Conservation (phyloP, 2,329 filamentous ascomycete genomes). For the Fusarium xylarioides region DNA sequence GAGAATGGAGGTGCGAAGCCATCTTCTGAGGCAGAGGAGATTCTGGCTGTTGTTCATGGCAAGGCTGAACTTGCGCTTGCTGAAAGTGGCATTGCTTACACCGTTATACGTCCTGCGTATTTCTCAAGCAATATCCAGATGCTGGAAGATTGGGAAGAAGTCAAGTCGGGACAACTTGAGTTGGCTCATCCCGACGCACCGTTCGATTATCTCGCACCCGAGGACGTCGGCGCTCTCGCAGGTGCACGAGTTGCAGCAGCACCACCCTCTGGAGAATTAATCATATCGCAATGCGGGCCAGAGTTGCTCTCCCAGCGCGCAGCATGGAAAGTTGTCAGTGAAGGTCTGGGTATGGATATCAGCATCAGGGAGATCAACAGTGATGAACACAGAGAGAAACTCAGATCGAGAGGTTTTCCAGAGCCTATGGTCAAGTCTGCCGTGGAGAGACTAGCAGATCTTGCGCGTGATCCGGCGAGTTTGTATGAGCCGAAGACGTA, state of each 20-base stretch:
- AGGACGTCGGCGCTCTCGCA: slow-evolving; percentile 8
- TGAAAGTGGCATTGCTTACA: not conserved
- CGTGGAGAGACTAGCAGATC: not conserved
- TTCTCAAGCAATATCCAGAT: slow-evolving; percentile 13
- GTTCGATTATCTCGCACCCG: slow-evolving; percentile 19
- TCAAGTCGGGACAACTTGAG: not conserved
- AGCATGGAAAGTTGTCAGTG: not conserved
- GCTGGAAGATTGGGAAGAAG: not conserved
- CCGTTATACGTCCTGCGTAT: not conserved
- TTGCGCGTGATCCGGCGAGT: not conserved
- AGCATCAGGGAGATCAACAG: not conserved
- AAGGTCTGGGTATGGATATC: not conserved
- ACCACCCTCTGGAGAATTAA: not conserved
- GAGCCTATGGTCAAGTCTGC: not conserved
- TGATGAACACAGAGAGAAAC: not conserved
- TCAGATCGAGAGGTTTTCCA: not conserved
- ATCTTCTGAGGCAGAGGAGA: not conserved
- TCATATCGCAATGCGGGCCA: slow-evolving; percentile 11
- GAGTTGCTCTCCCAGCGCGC: not conserved
- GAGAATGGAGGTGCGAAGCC: not conserved
- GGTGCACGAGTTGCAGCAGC: not conserved
- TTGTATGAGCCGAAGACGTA: not conserved
- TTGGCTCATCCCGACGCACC: not conserved
- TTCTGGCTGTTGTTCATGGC: not conserved
- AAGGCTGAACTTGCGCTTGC: slow-evolving; percentile 12